Base-by-base conservation (phyloP, 768 basidiomycete species). In the Mycena venus region DNA sequence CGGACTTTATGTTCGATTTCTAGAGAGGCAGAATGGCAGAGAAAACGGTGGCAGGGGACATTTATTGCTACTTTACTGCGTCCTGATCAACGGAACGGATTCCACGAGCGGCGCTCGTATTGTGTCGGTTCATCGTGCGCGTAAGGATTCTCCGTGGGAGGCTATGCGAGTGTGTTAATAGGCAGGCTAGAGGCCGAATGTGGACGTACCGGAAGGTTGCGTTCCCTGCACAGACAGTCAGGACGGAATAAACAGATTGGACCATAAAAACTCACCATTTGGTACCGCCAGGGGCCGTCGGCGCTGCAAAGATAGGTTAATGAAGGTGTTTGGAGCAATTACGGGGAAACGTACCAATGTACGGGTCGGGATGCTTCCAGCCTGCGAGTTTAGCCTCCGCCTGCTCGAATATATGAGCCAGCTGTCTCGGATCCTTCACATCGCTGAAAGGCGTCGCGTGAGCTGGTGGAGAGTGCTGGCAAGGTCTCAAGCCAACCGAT, bases 281-380 rank as follows among this genome's bases (percentile, higher is more conserved):
- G n/a, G 96, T 96, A 71, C 97, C 97, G 70, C 94, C 96, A 58
- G 96, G 96, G 82, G 92, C 94, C 47, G 89, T 80, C 58, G 97
- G 90, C 71, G 93, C 97, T 99, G 74, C 47, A 76, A 38, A 64
- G 31, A 58, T 6, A 60, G 34, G 56, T 69, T 55, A 23, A 47
- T 63, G 17, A 68, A 61, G 66, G 59, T 58, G 49, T 63, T 51
- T 34, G 31, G 15, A 17, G 63, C 62, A 58, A 14, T 68, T 44
- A 64, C 21, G 19, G 27, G 31, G 64, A 15, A 27, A 92, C 96
- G 86, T 83, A 99, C 97, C 84, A 82, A 95, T 93, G 83, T 96
- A 97, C 47, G 98, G 97, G 84, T 99, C 98, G 27, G 97, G 97
- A 82, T 99, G 98, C 68, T 86, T 86, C 79, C 83, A 89, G 34